Evolutionary conservation across 1,139 yeast species (phyloP), one percentile per base, ranked within the genome.

Genomic region (Lodderomyces jiufengensis): DNA sequence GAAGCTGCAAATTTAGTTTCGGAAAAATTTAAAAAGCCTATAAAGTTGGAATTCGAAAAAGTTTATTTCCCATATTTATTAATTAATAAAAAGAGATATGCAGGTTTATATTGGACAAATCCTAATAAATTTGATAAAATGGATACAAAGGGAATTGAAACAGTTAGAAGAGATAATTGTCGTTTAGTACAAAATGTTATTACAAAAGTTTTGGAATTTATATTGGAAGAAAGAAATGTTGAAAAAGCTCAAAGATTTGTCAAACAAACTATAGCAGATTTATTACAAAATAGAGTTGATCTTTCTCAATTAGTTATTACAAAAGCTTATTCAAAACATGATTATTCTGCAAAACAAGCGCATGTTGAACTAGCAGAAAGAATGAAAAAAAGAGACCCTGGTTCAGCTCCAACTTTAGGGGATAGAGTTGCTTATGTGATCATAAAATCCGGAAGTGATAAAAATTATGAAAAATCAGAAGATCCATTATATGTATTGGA

Each of bases 361-460:
- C 99, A 94, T 57, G 95, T 92, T 21, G 97, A 90, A 50, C 70
- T 94, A 35, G 97, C 98, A 0, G 96, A 90, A 52, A 73, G 97
- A 50, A 94, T 94, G 97, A 76, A 80, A 38, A 88, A 88, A 57
- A 83, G 99, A 67, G 98, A 94, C 54, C 92, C 95, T 0, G 96
- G 99, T 21, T 83, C 95, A 5, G 98, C 98, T 0, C 98, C 98
- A 3, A 80, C 90, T 5, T 73, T 92, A 37, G 99, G 99, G 38
- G 99, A 94, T 57, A 86, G 99, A 65, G 98, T 94, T 28, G 97
- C 97, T 2, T 94, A 92, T 57, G 98, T 94, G 26, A 90, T 94
- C 42, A 82, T 85, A 48, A 86, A 86, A 33, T 83, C 94, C 0
- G 74, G 79, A 9, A 84, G 92, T 45, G 88, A 84, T 40, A 90